These are phyloP conservation scores for Petunia axillaris DNA, from an alignment of 257 asterid genomes.

Conservation along the genomic window DNA sequence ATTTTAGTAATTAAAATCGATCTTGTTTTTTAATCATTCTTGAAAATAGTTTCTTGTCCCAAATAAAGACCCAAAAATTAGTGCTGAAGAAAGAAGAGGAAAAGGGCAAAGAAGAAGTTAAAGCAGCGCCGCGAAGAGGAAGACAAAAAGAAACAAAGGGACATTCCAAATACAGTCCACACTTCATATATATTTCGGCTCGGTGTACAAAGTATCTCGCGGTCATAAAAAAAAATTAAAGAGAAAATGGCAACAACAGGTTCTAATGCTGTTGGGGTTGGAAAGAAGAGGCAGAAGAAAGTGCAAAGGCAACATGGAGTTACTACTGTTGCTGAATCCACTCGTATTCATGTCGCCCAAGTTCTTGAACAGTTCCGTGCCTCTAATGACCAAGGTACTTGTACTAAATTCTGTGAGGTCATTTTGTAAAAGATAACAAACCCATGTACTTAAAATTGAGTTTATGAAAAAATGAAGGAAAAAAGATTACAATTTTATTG, in stretches of 20 bases:
- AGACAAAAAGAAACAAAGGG: not conserved
- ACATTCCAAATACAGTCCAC: not conserved
- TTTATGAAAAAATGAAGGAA: not conserved
- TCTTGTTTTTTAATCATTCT: not conserved
- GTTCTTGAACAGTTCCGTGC: conserved; percentile 56
- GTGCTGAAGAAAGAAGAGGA: not conserved
- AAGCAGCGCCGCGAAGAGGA: conserved; percentile 21
- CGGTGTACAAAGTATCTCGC: no score
- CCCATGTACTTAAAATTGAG: not conserved
- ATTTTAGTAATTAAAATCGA: no score
- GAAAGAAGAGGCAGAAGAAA: conserved; percentile 45
- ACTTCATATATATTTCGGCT: no score
- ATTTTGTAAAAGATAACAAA: not conserved
- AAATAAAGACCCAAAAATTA: no score
- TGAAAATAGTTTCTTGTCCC: not conserved
- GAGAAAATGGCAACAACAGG: conserved; percentile 33
- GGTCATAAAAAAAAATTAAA: not conserved
- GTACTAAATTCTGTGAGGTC: not conserved
- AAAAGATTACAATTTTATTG: not conserved
- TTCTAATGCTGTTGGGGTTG: conserved; percentile 33
- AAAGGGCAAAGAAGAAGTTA: not conserved
- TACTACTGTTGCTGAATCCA: conserved; percentile 43
- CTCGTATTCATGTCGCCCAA: conserved; percentile 49
- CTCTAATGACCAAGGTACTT: conserved; percentile 59
- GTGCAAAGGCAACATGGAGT: conserved; percentile 22